Evolutionary conservation across 768 basidiomycete genomes (phyloP).

Genomic region (Lentinula sp.): DNA sequence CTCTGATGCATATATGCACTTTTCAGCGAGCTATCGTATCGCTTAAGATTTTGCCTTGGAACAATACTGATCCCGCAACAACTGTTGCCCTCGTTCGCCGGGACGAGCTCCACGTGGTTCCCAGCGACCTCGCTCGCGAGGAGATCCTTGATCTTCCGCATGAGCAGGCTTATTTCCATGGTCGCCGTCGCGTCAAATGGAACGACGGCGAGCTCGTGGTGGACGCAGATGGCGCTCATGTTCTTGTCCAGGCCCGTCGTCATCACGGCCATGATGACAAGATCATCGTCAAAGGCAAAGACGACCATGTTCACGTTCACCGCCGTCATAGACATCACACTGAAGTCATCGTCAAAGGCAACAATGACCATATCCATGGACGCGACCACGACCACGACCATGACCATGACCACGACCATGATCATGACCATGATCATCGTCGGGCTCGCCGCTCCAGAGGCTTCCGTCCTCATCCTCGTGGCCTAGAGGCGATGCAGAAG

Average conservation of each 20-base stretch:
- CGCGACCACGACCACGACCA: not conserved
- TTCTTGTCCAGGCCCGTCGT: not conserved
- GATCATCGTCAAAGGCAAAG: not conserved
- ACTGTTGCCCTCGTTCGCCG: not conserved
- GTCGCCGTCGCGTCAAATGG: not conserved
- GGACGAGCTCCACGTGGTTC: not conserved
- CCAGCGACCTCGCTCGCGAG: not conserved
- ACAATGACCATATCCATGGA: not conserved
- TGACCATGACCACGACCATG: not conserved
- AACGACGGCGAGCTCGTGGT: not conserved
- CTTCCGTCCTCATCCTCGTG: conserved; percentile 1
- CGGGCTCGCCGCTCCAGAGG: not conserved
- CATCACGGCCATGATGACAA: not conserved
- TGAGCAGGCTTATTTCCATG: conserved; percentile 3
- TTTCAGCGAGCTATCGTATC: not conserved
- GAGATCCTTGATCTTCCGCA: not conserved
- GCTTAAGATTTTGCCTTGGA: not conserved
- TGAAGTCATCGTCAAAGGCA: not conserved
- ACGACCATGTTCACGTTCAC: not conserved
- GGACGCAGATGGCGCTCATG: not conserved
- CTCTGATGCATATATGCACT: conserved; percentile 6
- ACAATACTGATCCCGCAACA: not conserved
- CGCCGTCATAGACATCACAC: not conserved
- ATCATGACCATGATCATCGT: not conserved
- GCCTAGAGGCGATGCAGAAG: not conserved